Evolutionary conservation across 2,329 filamentous ascomycete genomes (phyloP), one percentile per base, ranked within the genome.

Genomic region (Penicillium italicum): DNA sequence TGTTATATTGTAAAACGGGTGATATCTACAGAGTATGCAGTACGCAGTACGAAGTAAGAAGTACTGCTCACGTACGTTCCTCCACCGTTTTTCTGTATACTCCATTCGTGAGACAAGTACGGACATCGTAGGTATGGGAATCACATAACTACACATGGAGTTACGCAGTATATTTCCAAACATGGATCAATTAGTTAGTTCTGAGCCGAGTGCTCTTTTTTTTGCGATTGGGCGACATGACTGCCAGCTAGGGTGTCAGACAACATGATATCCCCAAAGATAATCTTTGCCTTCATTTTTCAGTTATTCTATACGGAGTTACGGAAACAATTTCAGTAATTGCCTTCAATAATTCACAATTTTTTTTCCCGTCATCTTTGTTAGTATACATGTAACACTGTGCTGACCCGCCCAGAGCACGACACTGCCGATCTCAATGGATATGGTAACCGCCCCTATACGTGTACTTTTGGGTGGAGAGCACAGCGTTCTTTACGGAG

Each of bases 341-440:
- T 40, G 8, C 11, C n/a, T 10, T 5, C 22, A 31, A 33, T 12
- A 20, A 46, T 22, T 10, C 24, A 16, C 12, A 22, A 26, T 12
- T 16, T 24, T 24, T 24, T 9, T 12, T 24, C 14, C 14, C 33
- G 47, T 22, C 16, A 31, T 47, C 50, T 31, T 38, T 33, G 20
- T 28, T 46, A 47, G 16, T 30, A 33, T 47, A 41, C 12, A 40
- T 47, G n/a, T 20, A 30, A 41, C 33, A 18, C 31, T 16, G 3
- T 38, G 6, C 7, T 22, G 33, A 38, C 34, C 50, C 28, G 33
- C 34, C 6, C 2, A 37, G 3, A 42, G 18, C 11, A 48, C 24
- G 36, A 36, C 26, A 53, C 42, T 5, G 50, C 43, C 43, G 50
- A 53, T 49, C 50, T 53, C 22, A 53, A 30, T 42, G 26, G 48